phyloP scores from a whole-genome alignment of 2,329 filamentous ascomycete species.

The Fusarium sororula region DNA sequence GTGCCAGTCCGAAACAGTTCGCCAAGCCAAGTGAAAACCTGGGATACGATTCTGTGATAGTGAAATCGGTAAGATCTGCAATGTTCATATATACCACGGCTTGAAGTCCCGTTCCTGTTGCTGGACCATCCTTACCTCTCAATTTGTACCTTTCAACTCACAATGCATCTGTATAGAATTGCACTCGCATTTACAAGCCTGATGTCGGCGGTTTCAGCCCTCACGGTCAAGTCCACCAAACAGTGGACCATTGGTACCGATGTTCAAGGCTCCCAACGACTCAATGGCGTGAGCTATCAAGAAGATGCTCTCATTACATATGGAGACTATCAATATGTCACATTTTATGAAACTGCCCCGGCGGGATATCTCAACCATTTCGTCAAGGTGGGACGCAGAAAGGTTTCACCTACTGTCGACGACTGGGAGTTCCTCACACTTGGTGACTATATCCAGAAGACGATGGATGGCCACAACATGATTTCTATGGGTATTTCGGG shows the following conservation, averaged over 20 bases:
- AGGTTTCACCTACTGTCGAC: neutral
- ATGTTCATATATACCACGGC: neutral
- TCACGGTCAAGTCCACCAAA: conserved; percentile 17
- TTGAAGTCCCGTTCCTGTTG: fast-evolving
- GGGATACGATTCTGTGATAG: neutral
- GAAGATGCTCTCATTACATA: conserved; percentile 29
- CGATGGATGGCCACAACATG: conserved; percentile 33
- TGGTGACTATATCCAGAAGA: conserved; percentile 23
- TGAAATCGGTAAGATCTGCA: neutral
- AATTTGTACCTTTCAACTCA: neutral
- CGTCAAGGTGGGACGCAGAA: conserved; percentile 14
- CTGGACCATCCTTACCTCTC: too few relatives aligned
- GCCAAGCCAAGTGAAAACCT: neutral
- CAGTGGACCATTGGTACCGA: conserved; percentile 29
- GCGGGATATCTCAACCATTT: conserved; percentile 25
- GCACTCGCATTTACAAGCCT: neutral
- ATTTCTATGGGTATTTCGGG: conserved; percentile 34
- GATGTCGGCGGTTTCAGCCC: conserved; percentile 1
- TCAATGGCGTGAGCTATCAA: conserved; percentile 33
- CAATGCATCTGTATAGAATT: conserved; percentile 1
- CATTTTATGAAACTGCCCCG: conserved; percentile 24
- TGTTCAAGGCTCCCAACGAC: conserved; percentile 20
- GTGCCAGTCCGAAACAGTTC: neutral
- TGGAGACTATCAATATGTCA: conserved; percentile 27
- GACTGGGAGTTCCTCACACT: conserved; percentile 26